phyloP scores from a whole-genome alignment of 2,329 filamentous ascomycete species.

The Arthrobotrys megalospora region DNA sequence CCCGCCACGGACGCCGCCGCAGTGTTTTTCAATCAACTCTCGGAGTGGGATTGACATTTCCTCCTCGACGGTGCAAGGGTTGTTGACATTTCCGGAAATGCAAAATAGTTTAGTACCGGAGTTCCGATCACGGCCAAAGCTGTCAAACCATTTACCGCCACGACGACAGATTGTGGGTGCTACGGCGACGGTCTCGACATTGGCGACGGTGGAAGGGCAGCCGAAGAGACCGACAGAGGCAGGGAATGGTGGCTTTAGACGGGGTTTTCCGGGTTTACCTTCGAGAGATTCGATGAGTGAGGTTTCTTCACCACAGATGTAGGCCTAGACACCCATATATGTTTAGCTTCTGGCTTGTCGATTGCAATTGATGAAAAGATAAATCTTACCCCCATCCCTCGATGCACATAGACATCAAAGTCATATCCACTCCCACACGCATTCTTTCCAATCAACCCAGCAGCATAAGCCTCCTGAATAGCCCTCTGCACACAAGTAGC shows the following conservation, averaged over 20 bases:
- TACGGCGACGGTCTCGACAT: slow-evolving; percentile 96
- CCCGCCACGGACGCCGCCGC: slow-evolving; percentile 93
- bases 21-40: slow-evolving; percentile 98
- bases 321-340: slow-evolving; percentile 71
- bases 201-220: slow-evolving; percentile 97
- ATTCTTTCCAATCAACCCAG: slow-evolving; percentile 96
- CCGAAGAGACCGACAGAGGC: slow-evolving; percentile 97
- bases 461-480: slow-evolving; percentile 97
- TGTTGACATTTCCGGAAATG: slow-evolving; percentile 99
- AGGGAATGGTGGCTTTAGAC: slow-evolving; percentile 98
- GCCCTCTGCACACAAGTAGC: slow-evolving; percentile 92
- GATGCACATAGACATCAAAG: slow-evolving; percentile 97
- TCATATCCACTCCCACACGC: slow-evolving; percentile 97
- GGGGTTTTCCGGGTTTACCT: slow-evolving; percentile 98
- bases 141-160: slow-evolving; percentile 91
- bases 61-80: slow-evolving; percentile 97
- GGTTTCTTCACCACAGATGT: slow-evolving; percentile 98
- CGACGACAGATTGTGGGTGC: slow-evolving; percentile 95
- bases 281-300: slow-evolving; percentile 98
- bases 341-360: too few relatives aligned
- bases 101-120: slow-evolving; percentile 98
- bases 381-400: slow-evolving; percentile 81
- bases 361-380: neutral
- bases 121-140: slow-evolving; percentile 95
- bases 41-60: slow-evolving; percentile 98